These are phyloP conservation scores for Eruca vesicaria DNA, from an alignment of 441 rosid genomes.

Conservation along the genomic window DNA sequence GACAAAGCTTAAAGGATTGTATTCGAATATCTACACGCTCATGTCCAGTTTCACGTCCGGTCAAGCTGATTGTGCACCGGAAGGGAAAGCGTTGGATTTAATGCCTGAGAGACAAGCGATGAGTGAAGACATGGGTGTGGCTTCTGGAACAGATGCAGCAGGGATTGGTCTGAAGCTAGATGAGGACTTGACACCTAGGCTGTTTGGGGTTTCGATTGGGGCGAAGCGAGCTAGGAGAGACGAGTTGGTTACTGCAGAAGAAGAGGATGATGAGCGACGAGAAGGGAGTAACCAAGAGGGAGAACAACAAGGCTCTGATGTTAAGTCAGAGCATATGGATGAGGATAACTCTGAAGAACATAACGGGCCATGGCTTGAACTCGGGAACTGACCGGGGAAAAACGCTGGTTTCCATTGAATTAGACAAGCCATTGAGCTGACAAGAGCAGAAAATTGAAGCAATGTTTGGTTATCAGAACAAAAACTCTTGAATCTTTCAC, in stretches of 20 bases:
- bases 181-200: conserved; percentile 52
- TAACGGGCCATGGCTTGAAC: conserved; percentile 67
- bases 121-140: conserved; percentile 30
- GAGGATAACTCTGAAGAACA: conserved; percentile 37
- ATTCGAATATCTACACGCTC: conserved; percentile 54
- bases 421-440: background rate
- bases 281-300: conserved; percentile 23
- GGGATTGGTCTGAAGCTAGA: conserved; percentile 33
- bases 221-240: conserved; percentile 61
- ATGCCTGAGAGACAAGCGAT: conserved; percentile 23
- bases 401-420: background rate
- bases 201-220: conserved; percentile 87
- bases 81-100: conserved; percentile 33
- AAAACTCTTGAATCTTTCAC: background rate
- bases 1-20: conserved; percentile 59
- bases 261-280: conserved; percentile 37
- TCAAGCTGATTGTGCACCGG: conserved; percentile 45
- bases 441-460: background rate
- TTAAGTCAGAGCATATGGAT: conserved; percentile 65
- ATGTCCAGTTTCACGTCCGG: conserved; percentile 62
- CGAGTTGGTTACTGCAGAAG: conserved; percentile 29
- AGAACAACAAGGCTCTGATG: conserved; percentile 40
- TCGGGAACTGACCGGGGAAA: conserved; percentile 41
- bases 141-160: conserved; percentile 7
- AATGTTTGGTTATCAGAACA: background rate